Percentiles rank a stretch among this genome's conserved stretches.
Evolutionary conservation across 306 rosid genomes (phyloP).

Genomic region (Begonia loranthoides): DNA sequence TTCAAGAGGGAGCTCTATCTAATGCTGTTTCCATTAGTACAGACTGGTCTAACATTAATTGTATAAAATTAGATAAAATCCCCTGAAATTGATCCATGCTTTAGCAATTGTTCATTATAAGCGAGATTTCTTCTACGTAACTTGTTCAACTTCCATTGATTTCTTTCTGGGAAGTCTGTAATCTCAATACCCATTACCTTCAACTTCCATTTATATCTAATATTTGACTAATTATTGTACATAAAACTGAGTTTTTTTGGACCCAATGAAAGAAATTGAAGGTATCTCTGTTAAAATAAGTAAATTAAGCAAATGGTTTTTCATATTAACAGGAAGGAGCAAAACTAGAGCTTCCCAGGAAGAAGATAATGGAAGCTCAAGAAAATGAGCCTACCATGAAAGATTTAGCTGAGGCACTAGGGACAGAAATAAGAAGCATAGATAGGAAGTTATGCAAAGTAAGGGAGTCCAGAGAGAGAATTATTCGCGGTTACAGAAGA

Average conservation of each 20-base stretch:
- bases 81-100: no score
- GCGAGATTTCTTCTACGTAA: no score
- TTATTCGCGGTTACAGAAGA: constrained; percentile 34
- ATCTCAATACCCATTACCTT: no score
- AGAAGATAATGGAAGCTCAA: constrained; percentile 23
- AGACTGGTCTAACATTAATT: neutral
- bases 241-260: no score
- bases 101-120: no score
- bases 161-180: no score
- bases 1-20: no score
- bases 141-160: no score
- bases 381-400: constrained; percentile 23
- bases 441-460: constrained; percentile 32
- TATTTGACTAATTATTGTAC: no score
- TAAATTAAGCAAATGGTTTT: constrained; percentile 4
- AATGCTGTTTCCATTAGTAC: no score
- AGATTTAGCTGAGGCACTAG: constrained; percentile 20
- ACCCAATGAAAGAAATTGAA: no score
- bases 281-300: neutral
- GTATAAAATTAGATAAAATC: neutral
- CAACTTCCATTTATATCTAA: no score
- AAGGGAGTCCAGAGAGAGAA: constrained; percentile 47
- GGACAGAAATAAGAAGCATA: constrained; percentile 20
- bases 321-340: constrained; percentile 45
- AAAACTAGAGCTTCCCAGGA: constrained; percentile 30